phyloP scores from a whole-genome alignment of 2,329 filamentous ascomycete genomes.

The Didymella exigua region DNA sequence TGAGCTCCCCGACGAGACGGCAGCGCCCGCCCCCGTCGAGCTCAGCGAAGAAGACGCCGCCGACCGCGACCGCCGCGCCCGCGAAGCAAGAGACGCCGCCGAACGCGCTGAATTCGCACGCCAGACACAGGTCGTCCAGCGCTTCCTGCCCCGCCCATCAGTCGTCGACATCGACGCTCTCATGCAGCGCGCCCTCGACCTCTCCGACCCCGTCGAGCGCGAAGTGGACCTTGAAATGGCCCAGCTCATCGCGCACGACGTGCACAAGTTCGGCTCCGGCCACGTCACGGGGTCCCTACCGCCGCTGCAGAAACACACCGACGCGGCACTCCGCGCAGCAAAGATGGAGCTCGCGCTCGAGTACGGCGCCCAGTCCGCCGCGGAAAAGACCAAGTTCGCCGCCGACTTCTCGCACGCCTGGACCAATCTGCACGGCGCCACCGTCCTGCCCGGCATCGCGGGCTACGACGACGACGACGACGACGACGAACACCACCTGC shows the following conservation, averaged over 20 bases:
- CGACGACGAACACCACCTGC: constrained; percentile 68
- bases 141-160: constrained; percentile 76
- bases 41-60: constrained; percentile 70
- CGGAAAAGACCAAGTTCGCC: constrained; percentile 54
- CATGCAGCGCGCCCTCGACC: constrained; percentile 64
- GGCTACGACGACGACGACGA: constrained; percentile 81
- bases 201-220: constrained; percentile 68
- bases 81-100: constrained; percentile 65
- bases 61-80: constrained; percentile 74
- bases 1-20: constrained; percentile 82
- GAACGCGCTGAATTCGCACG: constrained; percentile 74
- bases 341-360: constrained; percentile 78
- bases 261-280: constrained; percentile 72
- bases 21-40: constrained; percentile 62
- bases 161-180: constrained; percentile 73
- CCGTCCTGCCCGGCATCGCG: constrained; percentile 74
- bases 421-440: constrained; percentile 55
- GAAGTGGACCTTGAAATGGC: constrained; percentile 79
- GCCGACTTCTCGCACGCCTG: constrained; percentile 52
- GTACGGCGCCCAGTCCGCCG: constrained; percentile 58
- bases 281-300: constrained; percentile 67
- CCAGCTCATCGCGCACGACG: constrained; percentile 80
- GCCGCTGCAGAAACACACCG: constrained; percentile 68
- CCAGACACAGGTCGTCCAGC: constrained; percentile 91
- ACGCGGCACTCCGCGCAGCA: constrained; percentile 74